These are phyloP conservation scores for Globisporangium barbulae DNA, from an alignment of 352 stramenopile genomes.

Conservation along the genomic window DNA sequence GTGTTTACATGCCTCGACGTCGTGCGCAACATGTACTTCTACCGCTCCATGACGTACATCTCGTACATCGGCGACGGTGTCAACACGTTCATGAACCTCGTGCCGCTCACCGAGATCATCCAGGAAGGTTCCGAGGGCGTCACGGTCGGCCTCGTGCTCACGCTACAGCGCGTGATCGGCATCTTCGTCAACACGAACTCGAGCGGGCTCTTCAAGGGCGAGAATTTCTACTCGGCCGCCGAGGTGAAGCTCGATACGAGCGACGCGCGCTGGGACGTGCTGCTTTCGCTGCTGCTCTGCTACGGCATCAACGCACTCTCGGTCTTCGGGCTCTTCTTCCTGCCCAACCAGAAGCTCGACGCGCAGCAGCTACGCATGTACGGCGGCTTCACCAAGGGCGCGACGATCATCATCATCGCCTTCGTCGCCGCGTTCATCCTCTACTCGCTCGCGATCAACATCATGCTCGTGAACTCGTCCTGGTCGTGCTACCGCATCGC, in stretches of 20 bases:
- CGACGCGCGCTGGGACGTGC: constrained; percentile 18
- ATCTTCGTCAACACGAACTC: constrained; percentile 32
- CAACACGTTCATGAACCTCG: constrained; percentile 40
- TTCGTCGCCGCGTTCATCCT: neutral
- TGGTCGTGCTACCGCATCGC: constrained; percentile 20
- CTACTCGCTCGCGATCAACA: neutral
- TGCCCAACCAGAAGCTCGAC: constrained; percentile 59
- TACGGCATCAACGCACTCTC: constrained; percentile 32
- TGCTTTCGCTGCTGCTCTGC: constrained; percentile 25
- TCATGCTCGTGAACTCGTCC: constrained; percentile 12
- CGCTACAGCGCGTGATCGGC: constrained; percentile 25
- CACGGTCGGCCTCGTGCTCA: constrained; percentile 21
- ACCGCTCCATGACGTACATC: constrained; percentile 20
- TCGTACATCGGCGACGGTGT: constrained; percentile 36
- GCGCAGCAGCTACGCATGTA: constrained; percentile 69
- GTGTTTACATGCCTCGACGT: constrained; percentile 24
- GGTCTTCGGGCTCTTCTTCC: constrained; percentile 27
- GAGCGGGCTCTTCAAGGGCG: constrained; percentile 25
- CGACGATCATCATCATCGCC: constrained; percentile 5
- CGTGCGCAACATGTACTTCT: constrained; percentile 19
- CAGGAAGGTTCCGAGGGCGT: constrained; percentile 28
- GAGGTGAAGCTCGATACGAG: constrained; percentile 19
- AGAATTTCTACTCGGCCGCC: constrained; percentile 19
- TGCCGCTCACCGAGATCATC: constrained; percentile 32
- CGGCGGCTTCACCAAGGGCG: constrained; percentile 50